These are phyloP conservation scores for Citrullus colocynthis DNA, from an alignment of 306 rosid species.

Conservation along the genomic window DNA sequence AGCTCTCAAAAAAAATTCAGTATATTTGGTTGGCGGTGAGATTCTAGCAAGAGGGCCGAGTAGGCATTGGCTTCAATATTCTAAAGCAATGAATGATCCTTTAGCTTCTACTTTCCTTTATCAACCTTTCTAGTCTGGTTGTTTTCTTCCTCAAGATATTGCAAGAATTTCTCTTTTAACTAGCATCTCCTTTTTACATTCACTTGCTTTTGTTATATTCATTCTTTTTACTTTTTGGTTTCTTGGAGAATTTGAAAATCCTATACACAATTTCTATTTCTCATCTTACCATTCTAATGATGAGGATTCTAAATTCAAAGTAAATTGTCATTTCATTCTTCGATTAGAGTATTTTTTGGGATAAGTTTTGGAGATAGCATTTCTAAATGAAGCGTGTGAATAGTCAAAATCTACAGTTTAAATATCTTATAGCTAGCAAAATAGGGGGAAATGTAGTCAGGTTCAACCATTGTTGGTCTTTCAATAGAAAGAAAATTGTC, in stretches of 20 bases:
- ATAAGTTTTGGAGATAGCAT: background rate
- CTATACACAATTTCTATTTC: background rate
- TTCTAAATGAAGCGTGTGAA: background rate
- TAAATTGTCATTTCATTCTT: background rate
- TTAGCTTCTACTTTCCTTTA: background rate
- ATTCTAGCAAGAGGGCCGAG: conserved; percentile 1
- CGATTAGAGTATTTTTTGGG: background rate
- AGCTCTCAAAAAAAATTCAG: background rate
- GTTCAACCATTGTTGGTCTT: background rate
- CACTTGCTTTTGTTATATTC: background rate
- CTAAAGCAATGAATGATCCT: background rate
- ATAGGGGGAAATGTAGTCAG: background rate
- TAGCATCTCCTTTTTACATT: conserved; percentile 1
- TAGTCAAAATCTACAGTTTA: background rate
- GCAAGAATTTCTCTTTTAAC: background rate
- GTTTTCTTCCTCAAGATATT: background rate
- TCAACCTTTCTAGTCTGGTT: background rate
- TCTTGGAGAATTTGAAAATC: background rate
- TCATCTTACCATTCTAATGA: background rate
- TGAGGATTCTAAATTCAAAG: background rate
- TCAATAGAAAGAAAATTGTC: background rate
- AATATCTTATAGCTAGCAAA: background rate
- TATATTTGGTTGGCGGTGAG: background rate
- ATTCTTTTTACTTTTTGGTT: background rate
- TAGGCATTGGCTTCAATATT: background rate